Evolutionary conservation across 345 rosid genomes (phyloP).

Genomic region (Aquilaria malaccensis): DNA sequence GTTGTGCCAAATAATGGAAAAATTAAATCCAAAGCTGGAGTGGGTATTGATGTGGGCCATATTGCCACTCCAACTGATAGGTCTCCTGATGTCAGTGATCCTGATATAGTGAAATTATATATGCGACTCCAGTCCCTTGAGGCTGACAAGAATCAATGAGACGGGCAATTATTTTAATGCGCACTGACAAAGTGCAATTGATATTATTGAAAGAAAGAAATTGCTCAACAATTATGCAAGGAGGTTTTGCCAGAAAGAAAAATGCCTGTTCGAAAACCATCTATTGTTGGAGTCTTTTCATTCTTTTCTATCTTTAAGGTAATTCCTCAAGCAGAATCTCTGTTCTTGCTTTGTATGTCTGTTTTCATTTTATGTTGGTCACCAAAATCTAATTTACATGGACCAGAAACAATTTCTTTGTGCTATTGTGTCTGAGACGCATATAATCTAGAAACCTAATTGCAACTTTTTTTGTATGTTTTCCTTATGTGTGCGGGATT

Average conservation of each 20-base stretch:
- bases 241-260: slow-evolving; percentile 58
- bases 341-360: neutral
- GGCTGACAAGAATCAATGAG: slow-evolving; percentile 97
- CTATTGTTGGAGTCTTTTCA: slow-evolving; percentile 33
- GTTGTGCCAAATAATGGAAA: slow-evolving; percentile 28
- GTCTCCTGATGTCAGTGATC: slow-evolving; percentile 53
- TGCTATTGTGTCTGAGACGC: neutral
- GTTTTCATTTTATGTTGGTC: neutral
- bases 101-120: slow-evolving; percentile 75
- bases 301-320: slow-evolving; percentile 78
- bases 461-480: too few species aligned
- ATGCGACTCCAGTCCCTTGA: slow-evolving; percentile 91
- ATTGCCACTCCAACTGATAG: slow-evolving; percentile 41
- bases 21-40: slow-evolving; percentile 35
- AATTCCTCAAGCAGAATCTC: neutral
- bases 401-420: neutral
- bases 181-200: slow-evolving; percentile 83
- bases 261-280: slow-evolving; percentile 39
- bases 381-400: neutral
- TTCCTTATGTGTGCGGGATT: too few species aligned
- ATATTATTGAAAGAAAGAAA: slow-evolving; percentile 68
- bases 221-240: slow-evolving; percentile 86
- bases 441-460: neutral
- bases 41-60: slow-evolving; percentile 37
- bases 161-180: slow-evolving; percentile 80